phyloP scores from a whole-genome alignment of 78 protist species.

The Thecamonas trahens region DNA sequence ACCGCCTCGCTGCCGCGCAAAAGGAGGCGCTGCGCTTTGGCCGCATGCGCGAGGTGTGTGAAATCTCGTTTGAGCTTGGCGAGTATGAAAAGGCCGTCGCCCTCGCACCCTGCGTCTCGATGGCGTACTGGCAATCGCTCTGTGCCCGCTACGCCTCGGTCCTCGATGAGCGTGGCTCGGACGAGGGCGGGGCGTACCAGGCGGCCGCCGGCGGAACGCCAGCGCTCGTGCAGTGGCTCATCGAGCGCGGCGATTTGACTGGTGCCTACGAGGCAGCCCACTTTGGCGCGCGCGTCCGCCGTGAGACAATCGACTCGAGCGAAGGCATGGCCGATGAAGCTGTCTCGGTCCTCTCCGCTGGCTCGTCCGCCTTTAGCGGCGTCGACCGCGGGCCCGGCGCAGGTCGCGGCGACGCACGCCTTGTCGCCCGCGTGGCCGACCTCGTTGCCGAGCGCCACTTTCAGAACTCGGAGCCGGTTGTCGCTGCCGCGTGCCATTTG shows the following conservation, averaged over 20 bases:
- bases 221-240: too few species aligned
- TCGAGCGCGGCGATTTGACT: not conserved
- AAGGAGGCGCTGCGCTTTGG: not conserved
- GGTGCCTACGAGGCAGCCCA: not conserved
- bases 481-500: not conserved
- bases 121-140: conserved; percentile 19
- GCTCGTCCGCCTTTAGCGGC: not conserved
- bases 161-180: not conserved
- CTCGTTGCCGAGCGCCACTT: not conserved
- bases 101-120: conserved; percentile 30
- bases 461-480: not conserved
- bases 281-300: not conserved
- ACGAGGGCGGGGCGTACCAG: not conserved
- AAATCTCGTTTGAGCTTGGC: conserved; percentile 17
- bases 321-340: not conserved
- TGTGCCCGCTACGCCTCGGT: not conserved
- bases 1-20: not conserved
- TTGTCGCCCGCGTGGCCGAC: not conserved
- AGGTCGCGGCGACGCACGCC: not conserved
- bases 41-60: conserved; percentile 26
- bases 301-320: not conserved
- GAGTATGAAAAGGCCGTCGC: conserved; percentile 33
- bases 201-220: too few species aligned
- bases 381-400: not conserved
- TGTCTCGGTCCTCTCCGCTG: not conserved